These are phyloP conservation scores for Scedosporium boydii DNA, from an alignment of 2,329 filamentous ascomycete species.

Conservation along the genomic window DNA sequence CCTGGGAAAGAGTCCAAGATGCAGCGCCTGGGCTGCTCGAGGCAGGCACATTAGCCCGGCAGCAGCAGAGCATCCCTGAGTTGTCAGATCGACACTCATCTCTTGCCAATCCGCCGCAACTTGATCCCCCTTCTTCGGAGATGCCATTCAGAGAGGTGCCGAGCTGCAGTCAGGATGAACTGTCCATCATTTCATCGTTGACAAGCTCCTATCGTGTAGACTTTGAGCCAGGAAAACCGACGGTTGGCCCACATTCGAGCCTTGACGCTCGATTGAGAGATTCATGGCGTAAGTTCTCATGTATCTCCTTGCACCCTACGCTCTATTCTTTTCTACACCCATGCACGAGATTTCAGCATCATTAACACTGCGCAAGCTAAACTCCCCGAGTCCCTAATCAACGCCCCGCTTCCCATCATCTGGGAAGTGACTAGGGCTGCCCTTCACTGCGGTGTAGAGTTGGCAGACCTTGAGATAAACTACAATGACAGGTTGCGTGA, in stretches of 20 bases:
- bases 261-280: conserved; percentile 20
- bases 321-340: neutral
- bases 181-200: neutral
- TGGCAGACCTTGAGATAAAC: conserved; percentile 22
- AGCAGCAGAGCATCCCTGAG: no score
- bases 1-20: neutral
- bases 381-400: conserved; percentile 28
- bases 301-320: neutral
- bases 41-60: neutral
- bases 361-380: conserved; percentile 18
- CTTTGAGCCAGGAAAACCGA: neutral
- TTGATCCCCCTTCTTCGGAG: neutral
- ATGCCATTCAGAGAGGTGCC: neutral
- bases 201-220: neutral
- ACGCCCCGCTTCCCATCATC: conserved; percentile 36
- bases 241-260: neutral
- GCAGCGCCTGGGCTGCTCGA: neutral
- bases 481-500: conserved; percentile 33
- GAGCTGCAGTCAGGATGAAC: neutral
- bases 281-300: conserved; percentile 29
- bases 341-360: neutral
- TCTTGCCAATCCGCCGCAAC: no score
- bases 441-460: conserved; percentile 32
- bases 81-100: no score
- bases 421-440: conserved; percentile 45